Percentiles rank a stretch among this genome's conserved stretches.
These are phyloP conservation scores for Leishmania gerbilli DNA, from an alignment of 208 protist genomes.

Conservation along the genomic window DNA sequence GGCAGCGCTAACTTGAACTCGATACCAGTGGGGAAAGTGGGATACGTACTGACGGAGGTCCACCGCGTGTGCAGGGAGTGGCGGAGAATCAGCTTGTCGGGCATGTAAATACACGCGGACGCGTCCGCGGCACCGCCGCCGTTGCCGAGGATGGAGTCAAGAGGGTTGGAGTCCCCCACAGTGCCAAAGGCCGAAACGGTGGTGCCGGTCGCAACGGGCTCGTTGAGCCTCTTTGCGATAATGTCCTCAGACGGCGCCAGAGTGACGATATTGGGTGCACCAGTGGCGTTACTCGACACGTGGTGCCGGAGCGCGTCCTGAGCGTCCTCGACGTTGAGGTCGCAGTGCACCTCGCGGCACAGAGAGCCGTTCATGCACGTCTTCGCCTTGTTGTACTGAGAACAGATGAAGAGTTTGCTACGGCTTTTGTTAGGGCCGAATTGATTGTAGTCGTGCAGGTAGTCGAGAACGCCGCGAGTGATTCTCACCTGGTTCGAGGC, in stretches of 20 bases:
- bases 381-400: slow-evolving; percentile 46
- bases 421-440: slow-evolving; percentile 78
- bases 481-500: slow-evolving; percentile 54
- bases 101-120: slow-evolving; percentile 31
- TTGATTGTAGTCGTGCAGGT: slow-evolving; percentile 80
- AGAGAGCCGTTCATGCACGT: slow-evolving; percentile 61
- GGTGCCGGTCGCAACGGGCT: slow-evolving; percentile 9
- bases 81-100: slow-evolving; percentile 48
- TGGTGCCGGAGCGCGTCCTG: slow-evolving; percentile 53
- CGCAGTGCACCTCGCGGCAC: slow-evolving; percentile 83
- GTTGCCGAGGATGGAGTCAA: slow-evolving; percentile 28
- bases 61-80: slow-evolving; percentile 76
- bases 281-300: slow-evolving; percentile 76
- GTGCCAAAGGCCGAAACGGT: slow-evolving; percentile 8
- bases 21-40: slow-evolving; percentile 49
- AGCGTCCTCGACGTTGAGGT: slow-evolving; percentile 45
- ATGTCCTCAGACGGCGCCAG: slow-evolving; percentile 35
- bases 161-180: slow-evolving; percentile 31
- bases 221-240: slow-evolving; percentile 39
- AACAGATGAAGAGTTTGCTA: slow-evolving; percentile 73
- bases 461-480: slow-evolving; percentile 75
- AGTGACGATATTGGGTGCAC: slow-evolving; percentile 44
- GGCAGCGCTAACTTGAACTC: slow-evolving; percentile 64
- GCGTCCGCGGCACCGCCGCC: slow-evolving; percentile 8
- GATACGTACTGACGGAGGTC: slow-evolving; percentile 58